Evolutionary conservation across 805 yeast species (phyloP).

Genomic region (Saccharomycopsis oosterbeekiorum): DNA sequence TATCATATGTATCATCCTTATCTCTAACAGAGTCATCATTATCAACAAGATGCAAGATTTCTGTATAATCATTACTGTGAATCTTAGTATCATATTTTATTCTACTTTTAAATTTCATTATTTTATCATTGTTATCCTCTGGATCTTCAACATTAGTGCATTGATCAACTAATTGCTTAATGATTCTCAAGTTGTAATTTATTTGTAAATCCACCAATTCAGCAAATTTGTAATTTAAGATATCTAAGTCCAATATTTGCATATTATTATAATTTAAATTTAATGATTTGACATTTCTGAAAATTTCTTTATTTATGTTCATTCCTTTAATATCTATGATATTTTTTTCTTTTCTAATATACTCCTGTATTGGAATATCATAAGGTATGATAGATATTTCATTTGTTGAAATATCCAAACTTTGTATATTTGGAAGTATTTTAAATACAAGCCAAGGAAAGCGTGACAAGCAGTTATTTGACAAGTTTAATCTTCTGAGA

Average conservation of each 20-base stretch:
- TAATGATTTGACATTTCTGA: conserved; percentile 24
- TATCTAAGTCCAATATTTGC: conserved; percentile 35
- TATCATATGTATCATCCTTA: not conserved
- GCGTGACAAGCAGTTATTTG: conserved; percentile 32
- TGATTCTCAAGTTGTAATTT: conserved; percentile 33
- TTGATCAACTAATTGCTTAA: conserved; percentile 18
- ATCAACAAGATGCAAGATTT: conserved; percentile 8
- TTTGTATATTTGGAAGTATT: conserved; percentile 13
- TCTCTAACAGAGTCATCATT: not conserved
- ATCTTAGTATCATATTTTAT: not conserved
- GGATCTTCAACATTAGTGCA: conserved; percentile 20
- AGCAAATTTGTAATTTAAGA: conserved; percentile 30
- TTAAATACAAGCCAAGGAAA: conserved; percentile 24
- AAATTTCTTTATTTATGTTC: conserved; percentile 3
- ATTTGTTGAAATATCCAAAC: conserved; percentile 32
- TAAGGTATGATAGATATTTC: conserved; percentile 18
- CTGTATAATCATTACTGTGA: not conserved
- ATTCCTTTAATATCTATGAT: not conserved
- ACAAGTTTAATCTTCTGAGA: conserved; percentile 27
- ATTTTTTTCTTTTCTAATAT: not conserved
- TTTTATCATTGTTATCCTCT: not conserved
- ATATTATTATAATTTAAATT: conserved; percentile 47
- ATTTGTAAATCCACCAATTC: conserved; percentile 38
- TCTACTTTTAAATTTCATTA: not conserved
- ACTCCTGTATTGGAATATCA: not conserved